These are phyloP conservation scores for Mycosphaerella sp. DNA, from an alignment of 2,329 filamentous ascomycete species.

Conservation along the genomic window DNA sequence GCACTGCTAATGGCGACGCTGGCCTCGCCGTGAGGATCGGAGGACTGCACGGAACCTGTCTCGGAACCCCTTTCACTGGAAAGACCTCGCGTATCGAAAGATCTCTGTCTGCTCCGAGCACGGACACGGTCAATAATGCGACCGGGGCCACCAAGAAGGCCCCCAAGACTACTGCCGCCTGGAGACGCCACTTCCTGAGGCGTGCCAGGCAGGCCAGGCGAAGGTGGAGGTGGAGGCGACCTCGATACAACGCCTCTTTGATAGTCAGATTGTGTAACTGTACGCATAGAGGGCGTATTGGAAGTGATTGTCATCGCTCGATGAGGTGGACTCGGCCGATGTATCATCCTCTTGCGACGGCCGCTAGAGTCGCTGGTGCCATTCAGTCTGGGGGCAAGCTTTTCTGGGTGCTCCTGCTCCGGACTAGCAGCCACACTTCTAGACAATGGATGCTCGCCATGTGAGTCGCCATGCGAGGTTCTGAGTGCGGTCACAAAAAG, in stretches of 20 bases:
- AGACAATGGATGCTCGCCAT: slow-evolving; percentile 64
- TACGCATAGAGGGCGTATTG: slow-evolving; percentile 40
- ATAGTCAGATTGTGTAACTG: slow-evolving; percentile 40
- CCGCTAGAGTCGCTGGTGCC: slow-evolving; percentile 12
- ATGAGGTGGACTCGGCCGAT: slow-evolving; percentile 32
- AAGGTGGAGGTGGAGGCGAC: slow-evolving; percentile 36
- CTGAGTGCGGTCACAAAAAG: slow-evolving; percentile 45
- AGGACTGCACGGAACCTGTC: slow-evolving; percentile 50
- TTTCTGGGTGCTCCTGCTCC: slow-evolving; percentile 34
- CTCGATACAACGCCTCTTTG: slow-evolving; percentile 23
- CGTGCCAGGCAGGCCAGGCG: slow-evolving; percentile 41
- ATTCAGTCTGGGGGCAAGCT: slow-evolving; percentile 10
- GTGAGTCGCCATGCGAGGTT: slow-evolving; percentile 46
- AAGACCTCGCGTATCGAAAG: slow-evolving; percentile 46
- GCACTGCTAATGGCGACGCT: slow-evolving; percentile 59
- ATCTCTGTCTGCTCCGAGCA: slow-evolving; percentile 40
- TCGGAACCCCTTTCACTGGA: slow-evolving; percentile 61
- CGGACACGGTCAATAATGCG: slow-evolving; percentile 43
- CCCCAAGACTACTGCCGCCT: slow-evolving; percentile 38
- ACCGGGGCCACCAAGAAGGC: slow-evolving; percentile 43
- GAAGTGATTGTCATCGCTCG: slow-evolving; percentile 39
- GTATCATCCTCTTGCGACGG: slow-evolving; percentile 19
- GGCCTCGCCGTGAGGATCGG: slow-evolving; percentile 59
- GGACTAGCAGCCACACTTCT: slow-evolving; percentile 69
- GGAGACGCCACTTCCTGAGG: slow-evolving; percentile 40